Evolutionary conservation across 371 early-diverging fungal species (phyloP).

Genomic region (Rhizomucor pusillus): DNA sequence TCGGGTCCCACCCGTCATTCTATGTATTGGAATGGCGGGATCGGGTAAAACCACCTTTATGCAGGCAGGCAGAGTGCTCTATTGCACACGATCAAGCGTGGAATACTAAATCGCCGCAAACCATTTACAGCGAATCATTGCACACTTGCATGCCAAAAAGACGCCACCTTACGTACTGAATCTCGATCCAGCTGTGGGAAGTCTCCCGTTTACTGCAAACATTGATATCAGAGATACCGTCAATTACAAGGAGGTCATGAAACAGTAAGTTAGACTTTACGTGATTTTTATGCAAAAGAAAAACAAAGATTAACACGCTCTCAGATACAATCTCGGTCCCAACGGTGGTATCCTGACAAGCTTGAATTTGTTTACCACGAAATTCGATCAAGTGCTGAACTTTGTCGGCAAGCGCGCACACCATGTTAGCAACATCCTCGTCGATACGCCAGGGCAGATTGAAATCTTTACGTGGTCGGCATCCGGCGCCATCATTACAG

Average conservation of each 20-base stretch:
- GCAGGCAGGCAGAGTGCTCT: constrained; percentile 64
- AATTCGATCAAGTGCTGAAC: constrained; percentile 93
- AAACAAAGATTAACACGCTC: neutral
- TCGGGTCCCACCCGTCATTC: constrained; percentile 68
- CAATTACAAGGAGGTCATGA: constrained; percentile 99
- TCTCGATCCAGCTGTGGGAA: constrained; percentile 97
- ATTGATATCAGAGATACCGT: constrained; percentile 99
- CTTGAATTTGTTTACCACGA: constrained; percentile 96
- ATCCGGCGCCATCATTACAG: constrained; percentile 97
- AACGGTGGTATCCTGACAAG: constrained; percentile 99
- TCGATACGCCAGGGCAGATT: constrained; percentile 99
- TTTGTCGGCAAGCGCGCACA: constrained; percentile 81
- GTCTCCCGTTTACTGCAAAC: constrained; percentile 94
- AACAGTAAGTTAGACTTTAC: constrained; percentile 72
- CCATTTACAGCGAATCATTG: constrained; percentile 75
- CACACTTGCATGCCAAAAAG: constrained; percentile 76
- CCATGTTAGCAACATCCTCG: constrained; percentile 70
- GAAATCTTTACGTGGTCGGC: constrained; percentile 99
- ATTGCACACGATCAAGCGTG: neutral
- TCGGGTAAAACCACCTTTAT: constrained; percentile 98
- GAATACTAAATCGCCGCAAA: constrained; percentile 1
- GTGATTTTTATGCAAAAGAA: neutral
- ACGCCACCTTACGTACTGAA: constrained; percentile 91
- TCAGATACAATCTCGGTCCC: constrained; percentile 94
- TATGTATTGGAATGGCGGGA: constrained; percentile 98